Percentiles rank a stretch among this genome's conserved stretches.
Conservation (phyloP, 1,284 basidiomycete genomes). For the Irpex rosettiformis region DNA sequence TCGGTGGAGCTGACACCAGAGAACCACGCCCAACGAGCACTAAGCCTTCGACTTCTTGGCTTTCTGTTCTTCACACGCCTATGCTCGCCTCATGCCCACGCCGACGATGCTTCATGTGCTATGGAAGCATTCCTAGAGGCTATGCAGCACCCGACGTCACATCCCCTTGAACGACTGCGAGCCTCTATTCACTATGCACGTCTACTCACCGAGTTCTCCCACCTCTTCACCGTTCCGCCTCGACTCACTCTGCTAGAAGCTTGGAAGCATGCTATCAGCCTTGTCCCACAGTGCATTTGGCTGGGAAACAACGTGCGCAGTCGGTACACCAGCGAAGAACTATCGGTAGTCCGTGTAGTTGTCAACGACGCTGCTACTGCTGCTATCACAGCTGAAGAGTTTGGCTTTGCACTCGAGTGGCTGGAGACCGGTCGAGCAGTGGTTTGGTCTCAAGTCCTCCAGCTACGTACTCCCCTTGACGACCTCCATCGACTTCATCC, state of each 20-base stretch:
- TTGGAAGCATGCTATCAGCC: neutral
- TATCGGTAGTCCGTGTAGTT: neutral
- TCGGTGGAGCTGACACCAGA: too few relatives aligned
- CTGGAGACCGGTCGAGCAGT: neutral
- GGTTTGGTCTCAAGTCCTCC: neutral
- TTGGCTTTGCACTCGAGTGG: neutral
- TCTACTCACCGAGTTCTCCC: neutral
- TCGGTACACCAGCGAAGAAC: neutral
- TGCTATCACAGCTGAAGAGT: neutral
- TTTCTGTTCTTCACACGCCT: too few relatives aligned
- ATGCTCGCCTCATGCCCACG: too few relatives aligned
- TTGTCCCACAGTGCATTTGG: neutral
- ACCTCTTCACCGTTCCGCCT: neutral
- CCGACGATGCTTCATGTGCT: too few relatives aligned
- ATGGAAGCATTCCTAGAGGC: neutral
- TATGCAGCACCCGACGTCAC: neutral
- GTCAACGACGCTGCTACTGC: neutral
- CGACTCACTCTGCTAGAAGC: neutral
- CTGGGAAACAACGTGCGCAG: neutral
- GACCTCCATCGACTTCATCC: neutral
- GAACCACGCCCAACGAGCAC: too few relatives aligned
- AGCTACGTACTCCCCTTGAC: neutral
- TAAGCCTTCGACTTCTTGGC: too few relatives aligned
- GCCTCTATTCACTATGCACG: neutral
- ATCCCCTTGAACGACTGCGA: neutral